A percentile compares a stretch with the other conserved stretches of the same genome.
phyloP scores from a whole-genome alignment of 1,284 basidiomycete genomes.

The Ceraceosorus guamensis region DNA sequence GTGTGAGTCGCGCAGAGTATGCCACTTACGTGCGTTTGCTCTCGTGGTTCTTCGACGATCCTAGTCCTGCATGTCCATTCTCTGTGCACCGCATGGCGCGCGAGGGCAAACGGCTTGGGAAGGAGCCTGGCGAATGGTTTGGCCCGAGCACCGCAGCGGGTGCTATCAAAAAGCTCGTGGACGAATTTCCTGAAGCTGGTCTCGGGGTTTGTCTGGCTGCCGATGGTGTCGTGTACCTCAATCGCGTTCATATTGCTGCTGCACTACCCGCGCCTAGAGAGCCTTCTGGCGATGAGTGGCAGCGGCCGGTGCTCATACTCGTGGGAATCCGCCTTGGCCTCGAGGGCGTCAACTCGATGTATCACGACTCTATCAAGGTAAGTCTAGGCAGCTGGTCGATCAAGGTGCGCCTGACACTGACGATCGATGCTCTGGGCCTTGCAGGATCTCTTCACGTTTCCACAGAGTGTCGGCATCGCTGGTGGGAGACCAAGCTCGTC shows the following conservation, averaged over 20 bases:
- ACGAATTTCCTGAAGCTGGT: constrained; percentile 70
- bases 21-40: constrained; percentile 73
- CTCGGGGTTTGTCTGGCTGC: constrained; percentile 74
- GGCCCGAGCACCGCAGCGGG: constrained; percentile 93
- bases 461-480: constrained; percentile 90
- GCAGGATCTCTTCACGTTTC: constrained; percentile 64
- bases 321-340: constrained; percentile 80
- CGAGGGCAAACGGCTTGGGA: constrained; percentile 87
- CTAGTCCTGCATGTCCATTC: constrained; percentile 79
- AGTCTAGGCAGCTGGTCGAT: background rate
- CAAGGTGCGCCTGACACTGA: too few relatives aligned
- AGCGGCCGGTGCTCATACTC: constrained; percentile 75
- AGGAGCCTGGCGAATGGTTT: constrained; percentile 95
- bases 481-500: constrained; percentile 90
- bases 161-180: constrained; percentile 70
- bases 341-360: constrained; percentile 87
- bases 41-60: constrained; percentile 91
- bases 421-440: background rate
- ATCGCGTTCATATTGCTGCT: constrained; percentile 76
- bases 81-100: constrained; percentile 92
- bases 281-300: constrained; percentile 56
- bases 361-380: constrained; percentile 88
- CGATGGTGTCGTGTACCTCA: constrained; percentile 76
- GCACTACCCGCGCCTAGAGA: background rate
- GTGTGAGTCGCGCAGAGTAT: constrained; percentile 15